Base-by-base conservation (phyloP, 225 moss, liverwort and hornwort species). In the Pleurozium schreberi region DNA sequence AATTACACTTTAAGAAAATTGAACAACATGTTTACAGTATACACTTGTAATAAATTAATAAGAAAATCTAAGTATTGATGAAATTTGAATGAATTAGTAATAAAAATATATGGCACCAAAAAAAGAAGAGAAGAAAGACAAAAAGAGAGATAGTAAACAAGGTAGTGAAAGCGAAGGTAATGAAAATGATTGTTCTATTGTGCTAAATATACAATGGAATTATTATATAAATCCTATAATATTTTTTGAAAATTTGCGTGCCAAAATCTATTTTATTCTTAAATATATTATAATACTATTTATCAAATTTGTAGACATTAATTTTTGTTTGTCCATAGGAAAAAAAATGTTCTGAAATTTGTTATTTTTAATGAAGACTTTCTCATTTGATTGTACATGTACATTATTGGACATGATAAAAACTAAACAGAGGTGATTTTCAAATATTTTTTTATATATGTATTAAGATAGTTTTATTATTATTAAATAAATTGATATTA, bases 11-110 rank as follows among this genome's bases (percentile, higher is more conserved):
- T n/a, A n/a, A n/a, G n/a, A n/a, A n/a, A n/a, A n/a, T n/a, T n/a
- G n/a, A n/a, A n/a, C n/a, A 30, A 2, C 3, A 58, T 1, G 0
- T 57, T n/a, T 17, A 11, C 0, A n/a, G 17, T 7, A 17, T n/a
- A 58, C 7, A 58, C 7, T 58, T n/a, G 11, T n/a, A 36, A n/a
- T 18, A 57, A 62, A 62, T 62, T 28, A 28, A 62, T 11, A 28
- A 33, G 25, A 23, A 27, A 1, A 16, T 25, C 6, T 6, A 38
- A 10, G 0, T 27, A 12, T 60, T 11, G 8, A 52, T 43, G 84
- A 7, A 9, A 42, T 49, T 63, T 33, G 8, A 64, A 19, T 83
- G 27, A 86, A 66, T 8, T n/a, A 14, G 8, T 58, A 83, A 9
- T 73, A 18, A 58, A 6, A 50, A 2, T 6, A 70, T 23, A 91